phyloP scores from a whole-genome alignment of 306 rosid genomes.

The Castanea mollissima region DNA sequence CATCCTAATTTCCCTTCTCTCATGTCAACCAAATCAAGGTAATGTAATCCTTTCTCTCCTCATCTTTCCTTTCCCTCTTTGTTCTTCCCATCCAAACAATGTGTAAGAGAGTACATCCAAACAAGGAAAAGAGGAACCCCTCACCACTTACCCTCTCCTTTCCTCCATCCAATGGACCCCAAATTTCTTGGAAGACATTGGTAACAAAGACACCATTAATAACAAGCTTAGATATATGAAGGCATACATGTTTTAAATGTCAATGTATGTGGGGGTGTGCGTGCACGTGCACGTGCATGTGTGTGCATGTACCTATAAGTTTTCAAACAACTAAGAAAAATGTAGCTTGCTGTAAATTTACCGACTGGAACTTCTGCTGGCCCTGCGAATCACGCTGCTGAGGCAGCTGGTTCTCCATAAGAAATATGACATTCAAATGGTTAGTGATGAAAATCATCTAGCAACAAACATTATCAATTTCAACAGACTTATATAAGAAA shows the following conservation, averaged over 20 bases:
- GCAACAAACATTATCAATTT: conserved; percentile 1
- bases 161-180: not conserved
- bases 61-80: too few relatives aligned
- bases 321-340: not conserved
- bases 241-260: too few relatives aligned
- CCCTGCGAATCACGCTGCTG: conserved; percentile 49
- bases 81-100: too few relatives aligned
- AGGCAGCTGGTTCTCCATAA: conserved; percentile 30
- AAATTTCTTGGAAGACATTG: not conserved
- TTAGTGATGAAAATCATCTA: not conserved
- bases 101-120: not conserved
- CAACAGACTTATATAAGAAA: not conserved
- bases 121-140: not conserved
- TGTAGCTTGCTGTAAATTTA: conserved; percentile 10
- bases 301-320: not conserved
- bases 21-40: too few relatives aligned
- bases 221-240: not conserved
- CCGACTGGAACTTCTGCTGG: conserved; percentile 43
- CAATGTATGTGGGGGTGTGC: not conserved
- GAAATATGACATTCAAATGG: not conserved
- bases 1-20: too few relatives aligned
- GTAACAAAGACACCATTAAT: not conserved
- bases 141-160: too few relatives aligned
- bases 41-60: too few relatives aligned
- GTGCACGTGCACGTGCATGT: too few relatives aligned